Evolutionary conservation across 2,329 filamentous ascomycete genomes (phyloP).

Genomic region (Aureobasidium pullulans): DNA sequence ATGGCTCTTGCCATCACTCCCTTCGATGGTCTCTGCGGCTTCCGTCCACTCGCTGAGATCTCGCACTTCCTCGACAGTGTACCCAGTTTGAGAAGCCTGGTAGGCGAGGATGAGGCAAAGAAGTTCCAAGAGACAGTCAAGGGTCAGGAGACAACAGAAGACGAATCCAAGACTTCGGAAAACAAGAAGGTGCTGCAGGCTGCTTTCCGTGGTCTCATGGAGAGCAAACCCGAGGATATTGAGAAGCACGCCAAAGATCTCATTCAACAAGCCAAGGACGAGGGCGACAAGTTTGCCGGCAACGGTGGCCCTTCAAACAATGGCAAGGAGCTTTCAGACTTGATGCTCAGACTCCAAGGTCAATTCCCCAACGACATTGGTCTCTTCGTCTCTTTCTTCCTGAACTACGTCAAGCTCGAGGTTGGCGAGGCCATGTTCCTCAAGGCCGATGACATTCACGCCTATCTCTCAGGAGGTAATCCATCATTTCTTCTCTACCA

Average conservation of each 20-base stretch:
- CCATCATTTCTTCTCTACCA: background rate
- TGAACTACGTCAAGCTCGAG: constrained; percentile 85
- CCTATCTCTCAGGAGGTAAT: constrained; percentile 67
- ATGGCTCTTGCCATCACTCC: constrained; percentile 98
- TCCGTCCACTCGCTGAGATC: constrained; percentile 81
- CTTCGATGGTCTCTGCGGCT: constrained; percentile 93
- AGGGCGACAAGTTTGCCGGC: constrained; percentile 66
- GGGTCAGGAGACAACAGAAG: constrained; percentile 43
- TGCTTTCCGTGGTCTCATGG: constrained; percentile 75
- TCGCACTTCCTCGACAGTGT: constrained; percentile 70
- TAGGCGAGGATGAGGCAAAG: constrained; percentile 40
- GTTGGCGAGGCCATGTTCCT: constrained; percentile 94
- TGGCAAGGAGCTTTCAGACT: constrained; percentile 64
- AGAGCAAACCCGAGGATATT: constrained; percentile 60
- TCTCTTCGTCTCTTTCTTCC: constrained; percentile 91
- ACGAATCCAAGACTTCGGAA: constrained; percentile 37
- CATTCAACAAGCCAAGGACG: constrained; percentile 60
- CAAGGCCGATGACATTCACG: constrained; percentile 93
- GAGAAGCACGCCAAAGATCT: constrained; percentile 60
- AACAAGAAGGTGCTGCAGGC: constrained; percentile 75
- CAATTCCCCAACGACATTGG: constrained; percentile 89
- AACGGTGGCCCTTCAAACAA: constrained; percentile 60
- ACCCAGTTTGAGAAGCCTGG: constrained; percentile 41
- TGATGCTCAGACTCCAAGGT: constrained; percentile 68
- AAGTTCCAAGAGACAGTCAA: constrained; percentile 42